phyloP scores from a whole-genome alignment of 108 stramenopile species.

The Thalassiosira profunda region DNA sequence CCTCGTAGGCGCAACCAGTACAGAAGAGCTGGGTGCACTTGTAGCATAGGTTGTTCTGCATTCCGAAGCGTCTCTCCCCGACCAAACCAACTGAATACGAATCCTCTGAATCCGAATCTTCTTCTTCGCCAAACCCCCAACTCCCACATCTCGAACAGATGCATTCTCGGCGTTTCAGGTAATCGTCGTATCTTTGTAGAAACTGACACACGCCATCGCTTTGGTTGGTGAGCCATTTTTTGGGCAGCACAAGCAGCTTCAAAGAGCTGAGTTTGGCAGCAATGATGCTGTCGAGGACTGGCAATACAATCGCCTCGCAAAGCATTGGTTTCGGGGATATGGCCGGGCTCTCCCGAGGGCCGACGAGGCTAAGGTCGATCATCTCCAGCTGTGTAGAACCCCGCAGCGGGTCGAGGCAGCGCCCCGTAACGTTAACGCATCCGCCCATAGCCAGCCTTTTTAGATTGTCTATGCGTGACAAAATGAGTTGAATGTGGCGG shows the following conservation, averaged over 20 bases:
- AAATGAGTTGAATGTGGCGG: slow-evolving; percentile 3
- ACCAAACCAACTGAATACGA: too few relatives aligned
- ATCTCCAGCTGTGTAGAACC: slow-evolving; percentile 3
- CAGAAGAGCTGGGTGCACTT: slow-evolving; percentile 6
- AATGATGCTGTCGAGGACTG: slow-evolving; percentile 9
- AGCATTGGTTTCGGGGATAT: neutral
- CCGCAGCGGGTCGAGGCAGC: neutral
- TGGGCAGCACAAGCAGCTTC: slow-evolving; percentile 5
- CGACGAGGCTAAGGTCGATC: slow-evolving; percentile 13
- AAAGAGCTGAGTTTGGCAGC: neutral
- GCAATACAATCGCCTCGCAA: too few relatives aligned
- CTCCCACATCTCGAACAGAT: too few relatives aligned
- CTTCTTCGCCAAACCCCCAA: neutral
- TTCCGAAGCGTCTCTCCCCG: too few relatives aligned
- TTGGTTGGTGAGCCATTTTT: neutral
- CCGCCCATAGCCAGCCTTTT: slow-evolving; percentile 11
- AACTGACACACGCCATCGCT: neutral
- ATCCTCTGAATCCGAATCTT: neutral
- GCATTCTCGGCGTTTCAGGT: neutral
- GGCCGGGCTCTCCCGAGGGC: neutral
- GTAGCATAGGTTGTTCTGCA: slow-evolving; percentile 1
- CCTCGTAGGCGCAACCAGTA: neutral
- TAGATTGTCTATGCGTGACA: slow-evolving; percentile 7
- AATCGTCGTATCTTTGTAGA: neutral
- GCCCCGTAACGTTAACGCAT: slow-evolving; percentile 7